Percentiles rank a stretch among this genome's conserved stretches.
Evolutionary conservation across 2,329 filamentous ascomycete species (phyloP).

Genomic region (Xylariales sp.): DNA sequence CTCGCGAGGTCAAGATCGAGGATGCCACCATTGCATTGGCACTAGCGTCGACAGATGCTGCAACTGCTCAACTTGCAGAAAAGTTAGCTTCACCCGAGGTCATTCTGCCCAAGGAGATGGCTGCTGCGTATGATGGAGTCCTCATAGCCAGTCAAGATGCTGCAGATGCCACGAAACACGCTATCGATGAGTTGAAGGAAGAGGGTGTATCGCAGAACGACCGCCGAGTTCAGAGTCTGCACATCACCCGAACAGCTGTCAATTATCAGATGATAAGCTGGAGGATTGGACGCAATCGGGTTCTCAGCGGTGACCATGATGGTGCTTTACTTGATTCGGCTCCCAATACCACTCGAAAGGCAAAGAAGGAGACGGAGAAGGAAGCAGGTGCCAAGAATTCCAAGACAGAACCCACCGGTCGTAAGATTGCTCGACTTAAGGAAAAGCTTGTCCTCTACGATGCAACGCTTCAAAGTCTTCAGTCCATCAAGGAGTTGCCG

Average conservation of each 20-base stretch:
- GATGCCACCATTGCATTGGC: slow-evolving; percentile 88
- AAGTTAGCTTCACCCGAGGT: slow-evolving; percentile 40
- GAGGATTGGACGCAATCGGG: slow-evolving; percentile 88
- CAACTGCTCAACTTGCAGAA: slow-evolving; percentile 44
- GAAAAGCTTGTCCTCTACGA: slow-evolving; percentile 90
- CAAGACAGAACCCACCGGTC: slow-evolving; percentile 58
- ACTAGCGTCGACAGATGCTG: slow-evolving; percentile 62
- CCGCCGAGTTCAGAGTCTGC: slow-evolving; percentile 81
- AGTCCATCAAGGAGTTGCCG: slow-evolving; percentile 82
- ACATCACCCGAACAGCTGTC: slow-evolving; percentile 87
- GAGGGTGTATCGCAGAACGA: slow-evolving; percentile 85
- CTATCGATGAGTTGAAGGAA: slow-evolving; percentile 81
- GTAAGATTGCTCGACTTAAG: slow-evolving; percentile 73
- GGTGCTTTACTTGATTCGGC: slow-evolving; percentile 58
- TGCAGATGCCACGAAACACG: slow-evolving; percentile 86
- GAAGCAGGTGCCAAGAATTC: slow-evolving; percentile 40
- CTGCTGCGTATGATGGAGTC: slow-evolving; percentile 85
- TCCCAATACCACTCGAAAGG: slow-evolving; percentile 39
- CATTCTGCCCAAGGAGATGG: slow-evolving; percentile 59
- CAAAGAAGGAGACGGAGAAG: slow-evolving; percentile 53
- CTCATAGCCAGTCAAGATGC: slow-evolving; percentile 89
- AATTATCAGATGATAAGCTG: slow-evolving; percentile 93
- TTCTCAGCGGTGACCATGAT: slow-evolving; percentile 78
- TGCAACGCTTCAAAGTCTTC: slow-evolving; percentile 82
- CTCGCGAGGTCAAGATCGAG: slow-evolving; percentile 79